Conservation (phyloP, 1,139 yeast genomes). For the Meyerozyma sp. region DNA sequence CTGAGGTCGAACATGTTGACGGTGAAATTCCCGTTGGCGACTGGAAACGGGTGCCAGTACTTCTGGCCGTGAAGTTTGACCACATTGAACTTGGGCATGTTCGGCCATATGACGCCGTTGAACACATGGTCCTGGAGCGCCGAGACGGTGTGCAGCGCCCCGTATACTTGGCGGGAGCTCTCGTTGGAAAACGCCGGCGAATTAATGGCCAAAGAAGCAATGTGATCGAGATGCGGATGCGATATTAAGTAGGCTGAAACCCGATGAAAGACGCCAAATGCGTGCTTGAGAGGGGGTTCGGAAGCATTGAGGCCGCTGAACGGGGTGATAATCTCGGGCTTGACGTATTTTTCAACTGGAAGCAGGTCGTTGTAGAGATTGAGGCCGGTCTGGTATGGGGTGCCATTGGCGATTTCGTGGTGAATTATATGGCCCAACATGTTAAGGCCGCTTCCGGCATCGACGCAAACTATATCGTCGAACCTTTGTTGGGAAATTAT, state of each 20-base stretch:
- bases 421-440: constrained; percentile 50
- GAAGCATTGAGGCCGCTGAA: constrained; percentile 15
- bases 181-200: constrained; percentile 48
- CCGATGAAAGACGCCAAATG: constrained; percentile 29
- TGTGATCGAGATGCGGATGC: constrained; percentile 84
- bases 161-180: constrained; percentile 43
- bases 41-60: constrained; percentile 10
- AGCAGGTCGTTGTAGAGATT: constrained; percentile 24
- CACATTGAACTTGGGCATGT: constrained; percentile 40
- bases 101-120: constrained; percentile 81
- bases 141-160: constrained; percentile 46
- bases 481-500: constrained; percentile 21
- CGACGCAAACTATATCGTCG: constrained; percentile 54
- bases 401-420: constrained; percentile 12
- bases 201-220: constrained; percentile 63
- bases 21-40: constrained; percentile 16
- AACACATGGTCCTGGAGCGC: constrained; percentile 55
- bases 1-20: constrained; percentile 33
- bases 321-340: constrained; percentile 22
- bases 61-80: constrained; percentile 17
- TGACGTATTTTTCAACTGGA: constrained; percentile 14
- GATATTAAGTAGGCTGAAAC: constrained; percentile 53
- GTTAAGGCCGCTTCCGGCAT: constrained; percentile 74
- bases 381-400: constrained; percentile 12
- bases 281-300: constrained; percentile 13